These are phyloP conservation scores for Kodamaea nitidulidarum DNA, from an alignment of 805 yeast species.

Conservation along the genomic window DNA sequence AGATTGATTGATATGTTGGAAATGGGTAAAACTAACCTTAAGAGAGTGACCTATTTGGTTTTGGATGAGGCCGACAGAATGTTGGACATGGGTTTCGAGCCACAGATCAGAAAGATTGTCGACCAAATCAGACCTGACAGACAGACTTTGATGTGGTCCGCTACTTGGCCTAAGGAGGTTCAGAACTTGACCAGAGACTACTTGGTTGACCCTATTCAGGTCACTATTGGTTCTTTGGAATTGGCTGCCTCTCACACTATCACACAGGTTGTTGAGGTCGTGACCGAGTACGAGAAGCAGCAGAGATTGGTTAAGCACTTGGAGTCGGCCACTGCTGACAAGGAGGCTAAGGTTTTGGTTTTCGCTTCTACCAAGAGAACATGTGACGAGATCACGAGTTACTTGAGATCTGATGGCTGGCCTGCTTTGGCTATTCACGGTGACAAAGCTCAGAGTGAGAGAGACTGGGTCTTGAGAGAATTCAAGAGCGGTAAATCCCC, in stretches of 20 bases:
- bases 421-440: slow-evolving; percentile 99
- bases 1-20: slow-evolving; percentile 97
- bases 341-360: slow-evolving; percentile 73
- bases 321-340: slow-evolving; percentile 69
- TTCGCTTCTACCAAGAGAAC: slow-evolving; percentile 97
- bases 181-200: slow-evolving; percentile 90
- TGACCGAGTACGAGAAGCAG: slow-evolving; percentile 89
- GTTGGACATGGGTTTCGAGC: slow-evolving; percentile 99
- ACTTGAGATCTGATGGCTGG: slow-evolving; percentile 95
- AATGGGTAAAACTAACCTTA: slow-evolving; percentile 87
- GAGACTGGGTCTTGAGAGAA: slow-evolving; percentile 97
- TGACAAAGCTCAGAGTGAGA: slow-evolving; percentile 95
- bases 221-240: slow-evolving; percentile 92
- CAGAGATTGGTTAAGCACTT: slow-evolving; percentile 82
- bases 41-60: slow-evolving; percentile 94
- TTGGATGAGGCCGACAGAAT: slow-evolving; percentile 99
- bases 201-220: slow-evolving; percentile 90
- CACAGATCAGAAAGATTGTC: slow-evolving; percentile 97
- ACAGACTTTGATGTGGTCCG: slow-evolving; percentile 99
- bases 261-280: slow-evolving; percentile 88
- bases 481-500: slow-evolving; percentile 91
- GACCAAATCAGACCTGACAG: slow-evolving; percentile 99
- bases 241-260: slow-evolving; percentile 95
- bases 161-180: slow-evolving; percentile 99
- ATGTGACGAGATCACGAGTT: slow-evolving; percentile 91